phyloP scores from a whole-genome alignment of 768 basidiomycete genomes.

The Phanerodontia chrysosporium region DNA sequence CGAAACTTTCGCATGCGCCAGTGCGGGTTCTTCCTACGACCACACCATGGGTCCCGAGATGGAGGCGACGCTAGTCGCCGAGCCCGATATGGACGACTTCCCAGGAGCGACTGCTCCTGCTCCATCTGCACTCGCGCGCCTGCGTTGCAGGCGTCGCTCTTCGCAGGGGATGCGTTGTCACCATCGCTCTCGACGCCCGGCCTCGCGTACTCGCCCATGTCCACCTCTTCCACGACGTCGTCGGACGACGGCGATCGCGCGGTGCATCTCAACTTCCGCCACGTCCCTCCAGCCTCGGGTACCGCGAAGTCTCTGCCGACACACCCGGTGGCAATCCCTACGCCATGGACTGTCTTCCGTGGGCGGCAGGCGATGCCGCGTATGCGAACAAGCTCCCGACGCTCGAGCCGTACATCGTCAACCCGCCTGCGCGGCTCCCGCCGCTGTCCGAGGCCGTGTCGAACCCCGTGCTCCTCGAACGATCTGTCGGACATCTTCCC shows the following conservation, averaged over 20 bases:
- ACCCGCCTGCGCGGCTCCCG: neutral
- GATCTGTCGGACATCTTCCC: neutral
- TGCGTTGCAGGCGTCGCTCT: neutral
- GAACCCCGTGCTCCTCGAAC: slow-evolving; percentile 9
- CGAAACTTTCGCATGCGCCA: neutral
- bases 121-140: neutral
- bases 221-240: slow-evolving; percentile 20
- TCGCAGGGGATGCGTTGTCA: slow-evolving; percentile 10
- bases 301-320: neutral
- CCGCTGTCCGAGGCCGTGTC: slow-evolving; percentile 7
- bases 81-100: slow-evolving; percentile 6
- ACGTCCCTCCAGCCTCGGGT: slow-evolving; percentile 7
- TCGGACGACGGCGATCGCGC: slow-evolving; percentile 26
- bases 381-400: slow-evolving; percentile 1
- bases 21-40: neutral
- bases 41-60: neutral
- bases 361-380: neutral
- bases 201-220: slow-evolving; percentile 25
- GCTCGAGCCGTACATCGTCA: neutral
- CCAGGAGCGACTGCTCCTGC: neutral
- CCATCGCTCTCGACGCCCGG: slow-evolving; percentile 23
- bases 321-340: neutral
- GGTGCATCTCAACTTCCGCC: slow-evolving; percentile 12
- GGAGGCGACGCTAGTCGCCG: slow-evolving; percentile 1
- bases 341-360: neutral